Percentiles rank a stretch among this genome's conserved stretches.
Evolutionary conservation across 192 early-diverging fungal species (phyloP).

Genomic region (Coemansia pectinata): DNA sequence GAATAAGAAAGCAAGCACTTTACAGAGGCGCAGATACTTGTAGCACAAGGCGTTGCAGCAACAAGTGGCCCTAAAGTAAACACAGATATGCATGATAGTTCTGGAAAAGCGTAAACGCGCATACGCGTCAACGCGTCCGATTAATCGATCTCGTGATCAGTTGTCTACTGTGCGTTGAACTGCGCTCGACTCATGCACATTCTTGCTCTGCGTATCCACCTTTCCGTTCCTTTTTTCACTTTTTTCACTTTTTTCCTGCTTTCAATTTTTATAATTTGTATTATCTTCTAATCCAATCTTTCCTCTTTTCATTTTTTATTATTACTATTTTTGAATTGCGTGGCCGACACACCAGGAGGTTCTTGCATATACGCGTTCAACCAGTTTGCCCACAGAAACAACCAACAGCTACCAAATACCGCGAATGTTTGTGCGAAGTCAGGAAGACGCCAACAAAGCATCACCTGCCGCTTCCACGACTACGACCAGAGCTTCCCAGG

Average conservation of each 20-base stretch:
- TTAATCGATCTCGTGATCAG: neutral
- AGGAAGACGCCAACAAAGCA: constrained; percentile 10
- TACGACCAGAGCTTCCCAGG: neutral
- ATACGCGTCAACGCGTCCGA: neutral
- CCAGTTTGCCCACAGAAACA: neutral
- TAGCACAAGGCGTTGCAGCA: too few relatives aligned
- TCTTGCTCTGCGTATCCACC: neutral
- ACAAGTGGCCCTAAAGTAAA: neutral
- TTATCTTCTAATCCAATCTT: neutral
- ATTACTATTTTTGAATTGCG: neutral
- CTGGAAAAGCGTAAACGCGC: neutral
- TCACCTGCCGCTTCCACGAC: neutral
- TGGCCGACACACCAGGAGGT: neutral
- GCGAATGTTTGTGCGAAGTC: constrained; percentile 31
- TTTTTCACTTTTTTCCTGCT: neutral
- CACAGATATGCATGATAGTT: neutral
- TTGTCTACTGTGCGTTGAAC: neutral
- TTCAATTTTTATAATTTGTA: neutral
- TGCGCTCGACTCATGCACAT: neutral
- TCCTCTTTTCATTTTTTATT: neutral
- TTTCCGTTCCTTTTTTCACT: neutral
- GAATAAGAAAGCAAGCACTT: too few relatives aligned
- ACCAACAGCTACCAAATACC: neutral
- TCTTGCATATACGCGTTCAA: constrained; percentile 9
- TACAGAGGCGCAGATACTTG: too few relatives aligned